phyloP scores from a whole-genome alignment of 495 filamentous ascomycete species.

The Neurospora tetrasperma region DNA sequence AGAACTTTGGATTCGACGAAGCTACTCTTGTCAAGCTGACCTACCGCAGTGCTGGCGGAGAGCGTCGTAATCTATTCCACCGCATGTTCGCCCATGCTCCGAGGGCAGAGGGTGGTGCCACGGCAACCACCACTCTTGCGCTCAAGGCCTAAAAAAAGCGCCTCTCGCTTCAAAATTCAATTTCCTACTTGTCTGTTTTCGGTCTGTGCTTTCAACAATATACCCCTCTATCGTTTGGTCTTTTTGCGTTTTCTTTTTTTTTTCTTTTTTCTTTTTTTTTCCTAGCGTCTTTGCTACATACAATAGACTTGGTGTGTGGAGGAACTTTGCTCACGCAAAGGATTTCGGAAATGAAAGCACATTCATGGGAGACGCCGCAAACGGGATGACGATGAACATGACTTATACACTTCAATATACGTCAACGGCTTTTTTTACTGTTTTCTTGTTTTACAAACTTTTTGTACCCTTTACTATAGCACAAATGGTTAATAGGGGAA shows the following conservation, averaged over 20 bases:
- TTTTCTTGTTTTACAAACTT: neutral
- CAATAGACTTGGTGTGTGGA: neutral
- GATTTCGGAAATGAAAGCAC: neutral
- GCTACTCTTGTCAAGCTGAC: neutral
- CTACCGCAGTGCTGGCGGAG: conserved; percentile 21
- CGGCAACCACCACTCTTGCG: neutral
- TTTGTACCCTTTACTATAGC: neutral
- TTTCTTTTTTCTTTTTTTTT: neutral
- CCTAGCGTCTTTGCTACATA: neutral
- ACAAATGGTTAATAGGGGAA: neutral
- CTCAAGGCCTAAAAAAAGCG: neutral
- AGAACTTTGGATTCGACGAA: conserved; percentile 2
- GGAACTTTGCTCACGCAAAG: neutral
- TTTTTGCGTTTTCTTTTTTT: neutral
- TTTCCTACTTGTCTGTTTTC: neutral
- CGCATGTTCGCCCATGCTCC: conserved; percentile 29
- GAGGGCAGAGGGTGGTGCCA: neutral
- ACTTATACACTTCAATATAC: neutral
- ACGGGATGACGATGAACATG: neutral
- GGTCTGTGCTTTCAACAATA: neutral
- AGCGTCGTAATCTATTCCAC: conserved; percentile 31
- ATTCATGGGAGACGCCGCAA: neutral
- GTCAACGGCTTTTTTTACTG: neutral
- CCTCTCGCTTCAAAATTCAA: neutral
- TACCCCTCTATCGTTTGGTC: neutral